Evolutionary conservation across 2,329 filamentous ascomycete species (phyloP).

Genomic region (Lasiodiplodia hormozganensis): DNA sequence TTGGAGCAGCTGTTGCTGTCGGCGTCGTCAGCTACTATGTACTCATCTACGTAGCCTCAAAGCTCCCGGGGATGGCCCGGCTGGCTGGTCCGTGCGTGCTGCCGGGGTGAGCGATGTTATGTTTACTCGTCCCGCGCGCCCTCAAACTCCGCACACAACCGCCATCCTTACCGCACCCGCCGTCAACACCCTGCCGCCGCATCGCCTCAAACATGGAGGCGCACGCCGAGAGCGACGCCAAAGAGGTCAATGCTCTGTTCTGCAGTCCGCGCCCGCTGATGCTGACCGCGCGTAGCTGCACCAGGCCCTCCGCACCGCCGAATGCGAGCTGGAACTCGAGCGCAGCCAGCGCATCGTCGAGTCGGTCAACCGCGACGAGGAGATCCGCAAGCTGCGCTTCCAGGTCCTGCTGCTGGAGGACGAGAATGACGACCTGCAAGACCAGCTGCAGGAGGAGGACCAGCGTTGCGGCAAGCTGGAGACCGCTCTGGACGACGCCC

Average conservation of each 20-base stretch:
- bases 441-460: conserved; percentile 67
- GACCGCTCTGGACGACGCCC: conserved; percentile 56
- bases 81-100: neutral
- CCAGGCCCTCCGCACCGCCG: conserved; percentile 59
- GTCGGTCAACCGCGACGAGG: conserved; percentile 76
- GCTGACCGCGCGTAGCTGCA: conserved; percentile 46
- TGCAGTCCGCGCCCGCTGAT: neutral
- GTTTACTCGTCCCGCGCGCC: neutral
- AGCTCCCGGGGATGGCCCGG: no score
- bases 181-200: no score
- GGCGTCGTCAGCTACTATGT: conserved; percentile 26
- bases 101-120: conserved; percentile 1
- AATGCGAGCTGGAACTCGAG: conserved; percentile 74
- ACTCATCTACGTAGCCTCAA: conserved; percentile 9
- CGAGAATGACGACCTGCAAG: conserved; percentile 73
- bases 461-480: conserved; percentile 65
- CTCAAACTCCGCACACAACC: neutral
- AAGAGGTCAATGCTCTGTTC: conserved; percentile 38
- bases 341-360: conserved; percentile 69
- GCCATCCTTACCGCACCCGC: conserved; percentile 10
- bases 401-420: conserved; percentile 75
- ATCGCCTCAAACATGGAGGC: conserved; percentile 40
- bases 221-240: conserved; percentile 40
- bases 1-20: conserved; percentile 2
- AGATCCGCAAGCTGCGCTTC: conserved; percentile 72